Percentiles rank a stretch among this genome's conserved stretches.
phyloP scores from a whole-genome alignment of 2,329 filamentous ascomycete species.

The Ramularia endophylla region DNA sequence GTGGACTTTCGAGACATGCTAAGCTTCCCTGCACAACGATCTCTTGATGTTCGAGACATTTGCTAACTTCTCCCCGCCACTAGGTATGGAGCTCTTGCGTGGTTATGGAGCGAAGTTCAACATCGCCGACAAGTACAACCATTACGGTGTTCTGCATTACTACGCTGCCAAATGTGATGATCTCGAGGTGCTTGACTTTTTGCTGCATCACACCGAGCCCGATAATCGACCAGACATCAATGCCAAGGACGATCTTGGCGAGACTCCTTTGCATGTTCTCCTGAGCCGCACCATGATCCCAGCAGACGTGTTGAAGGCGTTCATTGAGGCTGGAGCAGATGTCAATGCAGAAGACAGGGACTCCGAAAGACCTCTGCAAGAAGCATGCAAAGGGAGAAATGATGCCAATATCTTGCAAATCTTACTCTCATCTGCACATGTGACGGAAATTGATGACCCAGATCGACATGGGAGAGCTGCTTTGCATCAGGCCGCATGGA shows the following conservation, averaged over 20 bases:
- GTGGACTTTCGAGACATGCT: no score
- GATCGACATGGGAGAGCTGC: no score
- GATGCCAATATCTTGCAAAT: slow-evolving; percentile 9
- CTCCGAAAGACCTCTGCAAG: slow-evolving; percentile 13
- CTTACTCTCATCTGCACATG: not conserved
- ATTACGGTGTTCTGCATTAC: slow-evolving; percentile 8
- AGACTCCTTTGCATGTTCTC: slow-evolving; percentile 12
- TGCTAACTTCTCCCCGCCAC: no score
- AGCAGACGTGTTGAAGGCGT: slow-evolving; percentile 11
- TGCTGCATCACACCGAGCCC: not conserved
- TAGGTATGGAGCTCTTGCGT: slow-evolving; percentile 9
- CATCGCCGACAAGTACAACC: slow-evolving; percentile 1
- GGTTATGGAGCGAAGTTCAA: slow-evolving; percentile 5
- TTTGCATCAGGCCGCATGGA: no score
- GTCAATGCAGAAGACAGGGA: slow-evolving; percentile 14
- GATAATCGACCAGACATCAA: slow-evolving; percentile 11
- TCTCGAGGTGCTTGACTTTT: not conserved
- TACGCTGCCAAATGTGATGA: slow-evolving; percentile 1
- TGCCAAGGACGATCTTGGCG: slow-evolving; percentile 6
- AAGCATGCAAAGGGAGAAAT: slow-evolving; percentile 9
- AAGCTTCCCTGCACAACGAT: no score
- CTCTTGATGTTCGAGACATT: no score
- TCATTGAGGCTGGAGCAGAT: slow-evolving; percentile 8
- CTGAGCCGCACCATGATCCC: slow-evolving; percentile 9
- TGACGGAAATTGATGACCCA: slow-evolving; percentile 14